Base-by-base conservation (phyloP, 2,329 filamentous ascomycete species). In the Xylariaceae sp. region DNA sequence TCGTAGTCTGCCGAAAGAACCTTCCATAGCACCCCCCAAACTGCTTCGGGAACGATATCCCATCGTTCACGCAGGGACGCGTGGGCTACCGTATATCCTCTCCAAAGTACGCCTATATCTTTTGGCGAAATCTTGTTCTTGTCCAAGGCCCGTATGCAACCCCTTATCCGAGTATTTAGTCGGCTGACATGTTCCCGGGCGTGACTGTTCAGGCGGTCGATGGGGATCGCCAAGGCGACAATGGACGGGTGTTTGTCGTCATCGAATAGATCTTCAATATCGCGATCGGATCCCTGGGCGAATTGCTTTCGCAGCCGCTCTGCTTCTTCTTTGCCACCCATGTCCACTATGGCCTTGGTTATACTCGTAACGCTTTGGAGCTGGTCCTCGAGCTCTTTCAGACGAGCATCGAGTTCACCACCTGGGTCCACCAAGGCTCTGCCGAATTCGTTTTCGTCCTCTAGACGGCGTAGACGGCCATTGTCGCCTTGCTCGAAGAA, bases 1-100 rank as follows among this genome's bases (percentile, higher is more conserved):
- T 73, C 58, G 7, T 71, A 67, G 42, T 80, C 74, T 6, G 79
- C 73, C 44, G 83, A 80, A 43, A 86, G 73, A 1, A 81, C 70
- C 32, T 77, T 73, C 87, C 87, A 92, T 6, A 92, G 68, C 1
- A 83, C 67, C n/a, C 80, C 71, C 81, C 87, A 87, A 3, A 81
- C 76, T 12, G 79, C 75, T 7, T 74, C 65, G 0, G 86, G 80
- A n/a, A 91, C 76, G 32, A 76, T 74, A 37, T 74, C 68, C 71
- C 83, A 78, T 7, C 72, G 67, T 26, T 70, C 70, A 1, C 74
- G 69, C 42, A 84, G 69, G 5, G 70, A 65, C 11, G 69, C 68
- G 8, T 78, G 71, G 2, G 76, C 75, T 0, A 71, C 68, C 46
- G 74, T 73, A 62, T 84, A 84, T 8, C 71, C 70, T 57, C 74